Evolutionary conservation across 331 rosid species (phyloP), one percentile per base, ranked within the genome.

Genomic region (Dryas integrifolia): DNA sequence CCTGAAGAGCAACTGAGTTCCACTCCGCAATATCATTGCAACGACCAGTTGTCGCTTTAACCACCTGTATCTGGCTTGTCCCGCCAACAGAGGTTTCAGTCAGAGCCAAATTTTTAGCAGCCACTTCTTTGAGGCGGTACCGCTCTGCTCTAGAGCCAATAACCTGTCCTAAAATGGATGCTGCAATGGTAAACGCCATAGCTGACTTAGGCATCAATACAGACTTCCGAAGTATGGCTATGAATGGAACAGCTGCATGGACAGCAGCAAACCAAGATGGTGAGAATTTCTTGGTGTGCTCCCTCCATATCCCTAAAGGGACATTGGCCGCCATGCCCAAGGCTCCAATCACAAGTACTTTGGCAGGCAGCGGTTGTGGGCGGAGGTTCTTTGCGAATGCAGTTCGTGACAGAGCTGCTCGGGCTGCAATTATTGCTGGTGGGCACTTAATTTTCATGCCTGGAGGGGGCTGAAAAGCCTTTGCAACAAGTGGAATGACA

Each of bases 201-300:
- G 97, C 98, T 47, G 98, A 46, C 83, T 94, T 94, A 7, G 98
- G 98, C 98, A 94, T 94, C 40, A 91, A 61, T 43, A 94, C 80
- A 35, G 97, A 79, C 81, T 94, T 94, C 86, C 96, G 85, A 26
- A 94, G 92, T 80, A 94, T 76, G 13, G 81, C 98, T 82, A 94
- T 91, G 88, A 94, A 94, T 58, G 98, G 98, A 77, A 94, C 98
- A 61, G 98, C 98, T 5, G 97, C 98, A 72, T 94, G 98, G 43
- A 94, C 91, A 2, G 98, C 98, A 38, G 88, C 85, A 73, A 94
- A 94, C 98, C 98, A 94, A 48, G 97, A 80, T 3, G 88, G 97
- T 8, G 98, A 94, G 79, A 94, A 94, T 80, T 94, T 94, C 81
- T 94, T 61, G 0, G 98, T 94, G 73, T 94, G 98, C 82, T 94